Evolutionary conservation across 345 rosid species (phyloP).

Genomic region (Cochlearia excelsa): DNA sequence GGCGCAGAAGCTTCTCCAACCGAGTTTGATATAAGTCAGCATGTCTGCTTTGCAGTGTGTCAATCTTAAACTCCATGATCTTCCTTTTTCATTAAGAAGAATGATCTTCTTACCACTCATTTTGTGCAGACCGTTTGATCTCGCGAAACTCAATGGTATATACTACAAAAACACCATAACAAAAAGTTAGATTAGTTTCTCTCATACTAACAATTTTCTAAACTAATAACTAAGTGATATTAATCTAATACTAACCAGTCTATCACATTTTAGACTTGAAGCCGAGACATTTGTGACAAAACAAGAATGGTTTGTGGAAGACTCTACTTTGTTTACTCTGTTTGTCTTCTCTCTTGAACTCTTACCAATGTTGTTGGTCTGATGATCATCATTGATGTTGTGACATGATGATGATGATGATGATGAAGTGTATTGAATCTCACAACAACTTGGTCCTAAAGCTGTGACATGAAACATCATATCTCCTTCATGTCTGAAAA

Average conservation of each 20-base stretch:
- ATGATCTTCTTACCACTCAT: background rate
- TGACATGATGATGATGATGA: no score
- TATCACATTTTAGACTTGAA: background rate
- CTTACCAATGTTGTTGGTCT: no score
- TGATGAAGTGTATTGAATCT: conserved; percentile 10
- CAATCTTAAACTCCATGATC: background rate
- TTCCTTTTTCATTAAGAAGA: background rate
- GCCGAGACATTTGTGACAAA: background rate
- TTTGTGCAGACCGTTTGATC: background rate
- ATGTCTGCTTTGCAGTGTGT: background rate
- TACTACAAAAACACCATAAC: background rate
- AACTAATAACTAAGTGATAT: no score
- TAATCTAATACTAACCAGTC: background rate
- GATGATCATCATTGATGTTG: no score
- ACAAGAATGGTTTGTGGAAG: background rate
- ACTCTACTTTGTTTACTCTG: background rate
- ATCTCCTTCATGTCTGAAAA: conserved; percentile 29
- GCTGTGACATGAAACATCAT: conserved; percentile 22
- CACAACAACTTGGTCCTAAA: conserved; percentile 31
- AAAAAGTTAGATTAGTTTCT: no score
- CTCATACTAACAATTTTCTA: no score
- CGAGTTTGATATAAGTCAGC: background rate
- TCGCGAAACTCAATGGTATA: background rate
- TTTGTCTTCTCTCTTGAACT: background rate
- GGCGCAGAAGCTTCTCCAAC: background rate